Base-by-base conservation (phyloP, 140 eudicot species). In the Oenanthe javanica region DNA sequence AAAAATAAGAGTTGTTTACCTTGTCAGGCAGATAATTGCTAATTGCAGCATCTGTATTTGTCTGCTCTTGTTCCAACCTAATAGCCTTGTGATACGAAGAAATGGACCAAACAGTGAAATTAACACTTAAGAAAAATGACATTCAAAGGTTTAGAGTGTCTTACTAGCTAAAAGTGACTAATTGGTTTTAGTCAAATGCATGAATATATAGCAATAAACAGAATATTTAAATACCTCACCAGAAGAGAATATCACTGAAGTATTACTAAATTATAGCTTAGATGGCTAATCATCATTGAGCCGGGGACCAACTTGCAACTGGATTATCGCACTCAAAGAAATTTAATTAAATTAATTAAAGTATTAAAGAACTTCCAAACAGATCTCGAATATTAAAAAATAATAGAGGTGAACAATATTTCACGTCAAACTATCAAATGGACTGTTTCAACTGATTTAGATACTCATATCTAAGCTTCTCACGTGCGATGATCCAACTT, bases 21-120 rank as follows among this genome's bases (percentile, higher is more conserved):
- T 94, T 86, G 82, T 73, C 84, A 79, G 82, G 84, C 78, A 82
- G 81, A 80, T 70, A 86, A 79, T 67, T 86, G 79, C 82, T 81
- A 78, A 57, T 72, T 79, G 74, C 81, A 43, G 84, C 57, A 79
- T 77, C 75, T 78, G 86, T 83, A 40, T 83, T 84, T 74, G 81
- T 61, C 75, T 73, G 78, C 81, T 76, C 79, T 64, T 83, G 83
- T 70, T 87, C 90, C 93, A 87, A 90, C 76, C 81, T 40, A 51
- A 54, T 78, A 51, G 67, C 46, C 78, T 78, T 77, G 63, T 78
- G 57, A 75, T 55, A 82, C 78, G 76, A 81, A 38, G 72, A 79
- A 61, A 71, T 31, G 80, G 54, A 79, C 73, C 61, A 80, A 61
- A 23, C 6, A 3, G 11, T 50, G 38, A 72, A 46, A 14, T 25